These are phyloP conservation scores for Pezicula radicicola DNA, from an alignment of 2,329 filamentous ascomycete genomes.

Conservation along the genomic window DNA sequence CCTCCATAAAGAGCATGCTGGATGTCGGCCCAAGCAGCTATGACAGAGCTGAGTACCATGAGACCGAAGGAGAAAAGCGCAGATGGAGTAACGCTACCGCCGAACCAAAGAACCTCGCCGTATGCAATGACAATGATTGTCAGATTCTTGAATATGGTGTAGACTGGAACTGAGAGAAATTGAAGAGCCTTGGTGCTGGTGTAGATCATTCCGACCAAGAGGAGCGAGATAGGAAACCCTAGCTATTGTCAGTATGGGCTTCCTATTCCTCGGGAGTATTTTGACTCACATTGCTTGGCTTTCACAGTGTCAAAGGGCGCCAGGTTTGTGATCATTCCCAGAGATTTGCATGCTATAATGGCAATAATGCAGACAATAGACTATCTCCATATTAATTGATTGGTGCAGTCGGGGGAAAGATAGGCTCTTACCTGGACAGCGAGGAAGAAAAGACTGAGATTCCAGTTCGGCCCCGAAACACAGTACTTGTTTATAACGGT, in stretches of 20 bases:
- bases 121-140: conserved; percentile 99
- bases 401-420: background rate
- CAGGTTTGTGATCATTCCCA: conserved; percentile 78
- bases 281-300: conserved; percentile 74
- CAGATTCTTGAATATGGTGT: conserved; percentile 99
- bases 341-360: conserved; percentile 78
- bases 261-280: background rate
- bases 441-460: conserved; percentile 94
- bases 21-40: conserved; percentile 97
- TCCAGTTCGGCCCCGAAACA: conserved; percentile 85
- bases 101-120: conserved; percentile 97
- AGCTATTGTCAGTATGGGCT: conserved; percentile 10
- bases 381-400: conserved; percentile 42
- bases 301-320: conserved; percentile 82
- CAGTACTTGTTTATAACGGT: conserved; percentile 99
- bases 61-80: conserved; percentile 91
- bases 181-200: conserved; percentile 94
- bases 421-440: conserved; percentile 75
- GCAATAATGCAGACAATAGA: conserved; percentile 84
- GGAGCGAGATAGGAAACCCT: conserved; percentile 96
- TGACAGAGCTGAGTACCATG: conserved; percentile 92
- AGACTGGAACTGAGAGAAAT: conserved; percentile 95
- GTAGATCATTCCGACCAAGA: conserved; percentile 99
- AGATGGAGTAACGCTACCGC: conserved; percentile 83
- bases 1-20: conserved; percentile 68